phyloP scores from a whole-genome alignment of 1,284 basidiomycete species.

The Boletus hoseneyae region DNA sequence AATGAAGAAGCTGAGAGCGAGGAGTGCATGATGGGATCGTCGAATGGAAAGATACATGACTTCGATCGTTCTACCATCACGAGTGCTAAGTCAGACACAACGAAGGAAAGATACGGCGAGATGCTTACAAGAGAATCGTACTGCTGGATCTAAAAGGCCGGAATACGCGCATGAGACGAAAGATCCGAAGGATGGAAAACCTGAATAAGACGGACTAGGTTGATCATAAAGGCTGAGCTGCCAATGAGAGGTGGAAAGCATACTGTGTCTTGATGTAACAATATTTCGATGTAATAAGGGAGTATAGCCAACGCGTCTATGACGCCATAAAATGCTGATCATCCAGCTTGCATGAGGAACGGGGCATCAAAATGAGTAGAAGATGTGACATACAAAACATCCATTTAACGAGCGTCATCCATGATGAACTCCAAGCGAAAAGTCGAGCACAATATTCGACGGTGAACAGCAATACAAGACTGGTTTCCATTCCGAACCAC shows the following conservation, averaged over 20 bases:
- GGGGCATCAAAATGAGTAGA: neutral
- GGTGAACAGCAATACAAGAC: conserved; percentile 77
- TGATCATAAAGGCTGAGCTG: neutral
- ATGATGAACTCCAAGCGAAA: conserved; percentile 62
- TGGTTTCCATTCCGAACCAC: conserved; percentile 82
- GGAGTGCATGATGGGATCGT: conserved; percentile 79
- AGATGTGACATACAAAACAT: conserved; percentile 54
- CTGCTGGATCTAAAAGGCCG: conserved; percentile 82
- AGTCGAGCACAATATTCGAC: conserved; percentile 70
- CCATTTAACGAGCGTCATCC: conserved; percentile 61
- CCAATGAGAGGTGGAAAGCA: conserved; percentile 22
- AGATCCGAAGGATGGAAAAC: conserved; percentile 83
- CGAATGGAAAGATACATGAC: conserved; percentile 90
- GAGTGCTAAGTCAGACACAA: neutral
- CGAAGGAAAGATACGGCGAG: neutral
- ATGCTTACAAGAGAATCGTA: conserved; percentile 70
- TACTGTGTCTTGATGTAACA: conserved; percentile 83
- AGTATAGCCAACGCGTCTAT: conserved; percentile 81
- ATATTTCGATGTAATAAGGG: conserved; percentile 84
- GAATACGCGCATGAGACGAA: conserved; percentile 82
- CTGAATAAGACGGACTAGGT: conserved; percentile 76
- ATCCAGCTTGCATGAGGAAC: conserved; percentile 11
- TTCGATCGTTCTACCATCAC: conserved; percentile 69
- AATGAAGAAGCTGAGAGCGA: conserved; percentile 88
- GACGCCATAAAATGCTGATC: conserved; percentile 77